Evolutionary conservation across 805 yeast species (phyloP), one percentile per base, ranked within the genome.

Genomic region (Candida yuanshanica): DNA sequence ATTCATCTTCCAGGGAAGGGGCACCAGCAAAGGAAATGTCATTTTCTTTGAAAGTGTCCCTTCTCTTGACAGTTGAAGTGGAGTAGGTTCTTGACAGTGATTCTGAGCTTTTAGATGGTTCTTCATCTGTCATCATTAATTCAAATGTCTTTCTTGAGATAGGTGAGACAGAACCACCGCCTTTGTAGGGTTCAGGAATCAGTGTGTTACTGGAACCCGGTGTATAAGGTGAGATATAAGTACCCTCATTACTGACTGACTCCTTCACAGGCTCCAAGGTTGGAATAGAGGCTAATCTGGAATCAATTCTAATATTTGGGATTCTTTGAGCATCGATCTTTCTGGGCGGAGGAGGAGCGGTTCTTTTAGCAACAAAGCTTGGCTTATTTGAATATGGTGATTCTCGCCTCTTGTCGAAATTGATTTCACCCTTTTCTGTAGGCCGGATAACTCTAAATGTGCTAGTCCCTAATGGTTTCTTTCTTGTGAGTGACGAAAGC

Each of bases 321-420:
- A 50, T 50, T 33, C 48, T 46, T 13, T 39, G 38, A n/a, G 18
- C 4, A 24, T 13, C 13, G 12, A 18, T 23, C 18, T 42, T 48
- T 25, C 29, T 40, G 11, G 88, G 86, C 4, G 88, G 85, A 7
- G 82, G 83, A 0, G 88, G 89, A 0, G 88, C 83, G 11, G 72
- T 77, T 51, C 95, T 65, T 43, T 70, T 74, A 0, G 95, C 93
- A 9, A 83, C 77, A 18, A 84, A 65, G 42, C 68, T 74, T 1
- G 80, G 72, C 2, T 64, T 64, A 16, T 64, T 56, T 16, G 66
- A 78, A 53, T 75, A 84, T 2, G 95, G 95, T 1, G 95, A 81
- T 35, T 77, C 78, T 34, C 95, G 64, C 38, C 88, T 69, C 50
- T 83, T 78, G 52, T 87, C 93, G 55, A 87, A 87, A 59, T 89